These are phyloP conservation scores for Entelexis sorbosivorans DNA, from an alignment of 1,139 yeast genomes.

Conservation along the genomic window DNA sequence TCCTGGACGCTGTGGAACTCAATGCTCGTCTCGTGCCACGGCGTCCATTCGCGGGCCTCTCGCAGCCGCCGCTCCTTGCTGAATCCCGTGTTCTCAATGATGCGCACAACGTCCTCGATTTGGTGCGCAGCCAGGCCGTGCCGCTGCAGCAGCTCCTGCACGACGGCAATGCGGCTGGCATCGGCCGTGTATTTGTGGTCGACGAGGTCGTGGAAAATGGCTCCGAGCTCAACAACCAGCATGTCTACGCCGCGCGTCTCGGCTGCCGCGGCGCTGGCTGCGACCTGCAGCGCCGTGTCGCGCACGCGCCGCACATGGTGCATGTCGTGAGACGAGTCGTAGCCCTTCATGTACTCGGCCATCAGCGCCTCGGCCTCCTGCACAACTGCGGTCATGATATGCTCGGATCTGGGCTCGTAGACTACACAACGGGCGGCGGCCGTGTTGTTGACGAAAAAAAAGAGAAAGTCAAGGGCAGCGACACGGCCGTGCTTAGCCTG, in stretches of 20 bases:
- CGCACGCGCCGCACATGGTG: conserved; percentile 30
- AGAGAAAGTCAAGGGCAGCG: too few species aligned
- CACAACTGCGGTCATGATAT: background rate
- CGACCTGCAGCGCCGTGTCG: conserved; percentile 26
- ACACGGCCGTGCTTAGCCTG: too few species aligned
- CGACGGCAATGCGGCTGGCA: conserved; percentile 10
- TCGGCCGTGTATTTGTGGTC: conserved; percentile 30
- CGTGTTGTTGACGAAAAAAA: too few species aligned
- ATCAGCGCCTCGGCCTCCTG: conserved; percentile 11
- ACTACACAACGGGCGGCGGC: too few species aligned
- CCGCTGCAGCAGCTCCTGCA: conserved; percentile 20
- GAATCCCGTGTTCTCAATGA: conserved; percentile 29
- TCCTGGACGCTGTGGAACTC: conserved; percentile 33
- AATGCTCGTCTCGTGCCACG: conserved; percentile 23
- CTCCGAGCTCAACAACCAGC: conserved; percentile 31
- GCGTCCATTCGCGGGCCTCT: conserved; percentile 26
- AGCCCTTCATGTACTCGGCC: conserved; percentile 24
- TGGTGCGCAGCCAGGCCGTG: conserved; percentile 23
- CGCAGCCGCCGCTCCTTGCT: conserved; percentile 27
- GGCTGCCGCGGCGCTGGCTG: conserved; percentile 18
- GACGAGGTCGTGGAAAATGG: conserved; percentile 32
- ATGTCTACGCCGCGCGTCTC: conserved; percentile 17
- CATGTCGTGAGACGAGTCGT: conserved; percentile 31
- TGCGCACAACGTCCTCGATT: conserved; percentile 24
- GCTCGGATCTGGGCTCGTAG: too few species aligned